Conservation (phyloP, 164 flowering plant genomes). For the Macadamia tetraphylla region DNA sequence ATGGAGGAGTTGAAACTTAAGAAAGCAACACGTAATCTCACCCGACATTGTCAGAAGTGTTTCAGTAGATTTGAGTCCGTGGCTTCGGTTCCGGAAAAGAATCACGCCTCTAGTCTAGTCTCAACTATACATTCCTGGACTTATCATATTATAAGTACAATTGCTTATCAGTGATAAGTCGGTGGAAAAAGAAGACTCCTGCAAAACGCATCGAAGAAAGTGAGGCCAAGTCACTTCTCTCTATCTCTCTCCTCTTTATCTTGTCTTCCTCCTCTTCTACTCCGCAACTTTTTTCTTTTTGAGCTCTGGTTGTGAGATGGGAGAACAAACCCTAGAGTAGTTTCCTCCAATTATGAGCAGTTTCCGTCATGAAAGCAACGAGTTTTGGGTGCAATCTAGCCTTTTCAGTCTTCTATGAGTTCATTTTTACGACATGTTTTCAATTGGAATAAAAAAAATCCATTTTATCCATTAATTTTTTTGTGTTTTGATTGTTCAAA, state of each 20-base stretch:
- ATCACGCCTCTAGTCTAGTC: background rate
- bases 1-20: too few species aligned
- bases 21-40: slow-evolving; percentile 15
- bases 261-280: slow-evolving; percentile 14
- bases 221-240: slow-evolving; percentile 19
- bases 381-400: background rate
- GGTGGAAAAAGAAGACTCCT: slow-evolving; percentile 25
- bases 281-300: slow-evolving; percentile 5
- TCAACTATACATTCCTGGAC: background rate
- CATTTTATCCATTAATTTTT: background rate
- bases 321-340: slow-evolving; percentile 20
- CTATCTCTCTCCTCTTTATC: slow-evolving; percentile 15
- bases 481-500: background rate
- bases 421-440: background rate
- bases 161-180: slow-evolving; percentile 32
- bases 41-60: slow-evolving; percentile 13
- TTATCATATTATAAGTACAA: background rate
- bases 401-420: background rate
- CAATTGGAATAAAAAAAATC: background rate
- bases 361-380: background rate
- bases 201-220: slow-evolving; percentile 53
- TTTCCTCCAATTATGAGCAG: slow-evolving; percentile 3
- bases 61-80: slow-evolving; percentile 18
- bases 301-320: background rate
- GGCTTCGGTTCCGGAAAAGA: slow-evolving; percentile 21